phyloP scores from a whole-genome alignment of 78 protist species.

The Dictyostelium purpureum region DNA sequence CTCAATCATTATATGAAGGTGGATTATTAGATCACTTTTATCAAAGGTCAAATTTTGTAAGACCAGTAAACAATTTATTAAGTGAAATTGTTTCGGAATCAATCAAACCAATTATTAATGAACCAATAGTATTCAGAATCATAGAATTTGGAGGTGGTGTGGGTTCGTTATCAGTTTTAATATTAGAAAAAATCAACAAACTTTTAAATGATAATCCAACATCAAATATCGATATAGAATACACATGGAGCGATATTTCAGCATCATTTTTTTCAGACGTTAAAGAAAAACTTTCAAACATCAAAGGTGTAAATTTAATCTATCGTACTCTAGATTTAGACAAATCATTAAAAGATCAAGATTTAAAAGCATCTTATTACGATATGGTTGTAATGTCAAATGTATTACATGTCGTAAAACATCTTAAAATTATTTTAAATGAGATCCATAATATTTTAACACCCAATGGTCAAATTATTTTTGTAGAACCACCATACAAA shows the following conservation, averaged over 20 bases:
- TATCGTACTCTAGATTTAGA: neutral
- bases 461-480: neutral
- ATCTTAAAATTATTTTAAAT: neutral
- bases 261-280: neutral
- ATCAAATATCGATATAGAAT: neutral
- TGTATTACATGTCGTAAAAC: neutral
- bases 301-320: neutral
- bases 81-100: neutral
- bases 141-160: neutral
- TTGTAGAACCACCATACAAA: neutral
- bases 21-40: neutral
- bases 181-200: neutral
- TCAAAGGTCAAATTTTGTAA: neutral
- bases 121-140: neutral
- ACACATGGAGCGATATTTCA: neutral
- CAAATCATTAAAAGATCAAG: neutral
- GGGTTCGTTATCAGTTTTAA: neutral
- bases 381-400: neutral
- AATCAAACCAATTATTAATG: neutral
- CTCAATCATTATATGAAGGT: neutral
- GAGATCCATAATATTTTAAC: neutral
- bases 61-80: neutral
- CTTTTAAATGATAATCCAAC: neutral
- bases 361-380: neutral
- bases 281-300: neutral